phyloP scores from a whole-genome alignment of 495 filamentous ascomycete genomes.

The Podospora bellae-mahoneyi region DNA sequence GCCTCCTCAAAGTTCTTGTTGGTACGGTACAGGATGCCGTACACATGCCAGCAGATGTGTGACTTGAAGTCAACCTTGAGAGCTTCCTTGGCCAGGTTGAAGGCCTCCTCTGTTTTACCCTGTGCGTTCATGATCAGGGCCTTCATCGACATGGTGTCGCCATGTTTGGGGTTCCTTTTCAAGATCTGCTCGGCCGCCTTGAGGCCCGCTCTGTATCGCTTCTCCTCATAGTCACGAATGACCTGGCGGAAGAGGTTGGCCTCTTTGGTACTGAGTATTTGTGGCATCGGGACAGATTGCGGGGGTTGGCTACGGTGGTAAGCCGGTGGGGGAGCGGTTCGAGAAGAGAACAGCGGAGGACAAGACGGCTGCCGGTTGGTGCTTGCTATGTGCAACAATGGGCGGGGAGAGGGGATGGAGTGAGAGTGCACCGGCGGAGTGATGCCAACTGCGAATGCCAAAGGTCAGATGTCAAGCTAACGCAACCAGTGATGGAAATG shows the following conservation, averaged over 20 bases:
- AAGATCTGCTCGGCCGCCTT: conserved; percentile 94
- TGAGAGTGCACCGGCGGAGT: background rate
- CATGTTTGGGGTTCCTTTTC: conserved; percentile 89
- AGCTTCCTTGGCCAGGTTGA: conserved; percentile 84
- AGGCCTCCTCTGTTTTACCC: conserved; percentile 89
- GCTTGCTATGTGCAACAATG: background rate
- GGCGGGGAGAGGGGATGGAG: background rate
- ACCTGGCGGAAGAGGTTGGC: conserved; percentile 88
- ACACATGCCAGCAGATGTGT: conserved; percentile 99
- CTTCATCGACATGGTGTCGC: conserved; percentile 98
- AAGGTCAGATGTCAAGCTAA: background rate
- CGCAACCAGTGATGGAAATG: background rate
- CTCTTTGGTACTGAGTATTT: conserved; percentile 86
- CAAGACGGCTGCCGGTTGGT: background rate
- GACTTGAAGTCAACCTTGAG: conserved; percentile 95
- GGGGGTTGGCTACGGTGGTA: conserved; percentile 13
- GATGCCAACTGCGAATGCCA: background rate
- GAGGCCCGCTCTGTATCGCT: conserved; percentile 97
- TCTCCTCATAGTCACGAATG: conserved; percentile 91
- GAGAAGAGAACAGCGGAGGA: background rate
- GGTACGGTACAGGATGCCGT: conserved; percentile 88
- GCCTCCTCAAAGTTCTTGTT: conserved; percentile 98
- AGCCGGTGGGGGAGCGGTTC: conserved; percentile 1
- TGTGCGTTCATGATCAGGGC: conserved; percentile 90
- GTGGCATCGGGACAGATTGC: conserved; percentile 56